Conservation (phyloP, 2,329 filamentous ascomycete species). For the Hortaea werneckii region DNA sequence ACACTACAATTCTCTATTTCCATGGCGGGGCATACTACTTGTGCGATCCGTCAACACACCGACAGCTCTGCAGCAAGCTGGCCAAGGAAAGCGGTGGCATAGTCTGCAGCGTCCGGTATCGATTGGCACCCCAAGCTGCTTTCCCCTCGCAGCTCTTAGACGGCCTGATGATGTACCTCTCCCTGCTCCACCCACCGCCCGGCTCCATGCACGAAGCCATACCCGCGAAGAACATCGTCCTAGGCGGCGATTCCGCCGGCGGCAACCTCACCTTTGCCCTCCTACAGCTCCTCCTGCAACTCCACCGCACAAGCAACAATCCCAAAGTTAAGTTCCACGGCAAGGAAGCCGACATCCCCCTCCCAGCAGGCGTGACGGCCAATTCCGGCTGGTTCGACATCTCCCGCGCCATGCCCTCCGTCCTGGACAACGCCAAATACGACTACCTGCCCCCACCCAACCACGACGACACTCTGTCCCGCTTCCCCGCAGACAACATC, state of each 20-base stretch:
- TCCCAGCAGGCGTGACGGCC: slow-evolving; percentile 56
- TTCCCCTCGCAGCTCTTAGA: slow-evolving; percentile 69
- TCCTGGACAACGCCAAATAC: slow-evolving; percentile 42
- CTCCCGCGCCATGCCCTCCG: slow-evolving; percentile 51
- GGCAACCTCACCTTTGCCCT: slow-evolving; percentile 60
- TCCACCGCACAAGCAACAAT: slow-evolving; percentile 36
- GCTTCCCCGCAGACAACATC: slow-evolving; percentile 38
- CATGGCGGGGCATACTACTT: slow-evolving; percentile 69
- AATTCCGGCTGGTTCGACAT: slow-evolving; percentile 65
- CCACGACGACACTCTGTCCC: slow-evolving; percentile 21
- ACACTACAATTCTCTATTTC: slow-evolving; percentile 60
- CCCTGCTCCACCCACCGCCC: slow-evolving; percentile 59
- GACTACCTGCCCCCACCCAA: slow-evolving; percentile 52
- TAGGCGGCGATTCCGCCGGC: slow-evolving; percentile 67
- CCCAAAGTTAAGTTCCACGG: slow-evolving; percentile 52
- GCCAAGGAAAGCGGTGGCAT: slow-evolving; percentile 58
- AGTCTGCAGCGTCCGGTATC: slow-evolving; percentile 63
- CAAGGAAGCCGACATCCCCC: slow-evolving; percentile 45
- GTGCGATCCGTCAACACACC: slow-evolving; percentile 59
- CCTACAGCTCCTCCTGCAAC: slow-evolving; percentile 57
- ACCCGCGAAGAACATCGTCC: slow-evolving; percentile 53
- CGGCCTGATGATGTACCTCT: slow-evolving; percentile 61
- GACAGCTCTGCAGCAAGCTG: slow-evolving; percentile 48
- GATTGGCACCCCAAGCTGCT: slow-evolving; percentile 62
- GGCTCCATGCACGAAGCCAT: slow-evolving; percentile 59